Evolutionary conservation across 441 rosid species (phyloP).

Genomic region (Theobroma grandiflorum): DNA sequence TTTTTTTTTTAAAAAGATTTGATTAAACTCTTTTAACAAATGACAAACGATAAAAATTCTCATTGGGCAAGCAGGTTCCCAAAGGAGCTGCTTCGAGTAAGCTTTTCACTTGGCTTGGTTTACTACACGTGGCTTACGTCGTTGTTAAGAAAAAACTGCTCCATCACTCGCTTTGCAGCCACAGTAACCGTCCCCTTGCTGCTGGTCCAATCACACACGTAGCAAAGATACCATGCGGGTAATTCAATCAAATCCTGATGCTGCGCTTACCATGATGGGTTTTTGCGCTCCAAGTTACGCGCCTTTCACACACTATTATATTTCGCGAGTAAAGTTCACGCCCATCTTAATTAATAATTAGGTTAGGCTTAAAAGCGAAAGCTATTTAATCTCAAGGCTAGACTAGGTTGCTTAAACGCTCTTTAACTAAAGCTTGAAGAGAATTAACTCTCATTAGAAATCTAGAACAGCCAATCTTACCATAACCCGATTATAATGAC

Average conservation of each 20-base stretch:
- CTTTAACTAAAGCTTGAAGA: neutral
- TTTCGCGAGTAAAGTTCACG: neutral
- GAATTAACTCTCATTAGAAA: neutral
- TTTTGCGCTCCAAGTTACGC: conserved; percentile 29
- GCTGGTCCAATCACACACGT: conserved; percentile 2
- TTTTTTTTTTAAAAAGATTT: too few species aligned
- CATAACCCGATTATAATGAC: neutral
- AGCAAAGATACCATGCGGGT: conserved; percentile 15
- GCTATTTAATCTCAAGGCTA: neutral
- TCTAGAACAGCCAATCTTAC: neutral
- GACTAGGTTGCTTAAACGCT: neutral
- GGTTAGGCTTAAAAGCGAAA: too few species aligned
- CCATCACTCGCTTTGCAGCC: neutral
- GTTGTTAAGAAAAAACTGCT: neutral
- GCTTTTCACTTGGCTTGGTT: neutral
- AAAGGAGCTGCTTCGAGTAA: neutral
- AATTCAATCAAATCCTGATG: conserved; percentile 6
- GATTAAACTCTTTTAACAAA: too few species aligned
- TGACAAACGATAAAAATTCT: neutral
- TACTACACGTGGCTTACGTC: neutral
- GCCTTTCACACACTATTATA: neutral
- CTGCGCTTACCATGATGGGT: neutral
- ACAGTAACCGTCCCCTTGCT: neutral
- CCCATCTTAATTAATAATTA: neutral
- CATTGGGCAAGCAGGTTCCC: neutral